phyloP scores from a whole-genome alignment of 108 stramenopile species.

The Conticribra weissflogii region DNA sequence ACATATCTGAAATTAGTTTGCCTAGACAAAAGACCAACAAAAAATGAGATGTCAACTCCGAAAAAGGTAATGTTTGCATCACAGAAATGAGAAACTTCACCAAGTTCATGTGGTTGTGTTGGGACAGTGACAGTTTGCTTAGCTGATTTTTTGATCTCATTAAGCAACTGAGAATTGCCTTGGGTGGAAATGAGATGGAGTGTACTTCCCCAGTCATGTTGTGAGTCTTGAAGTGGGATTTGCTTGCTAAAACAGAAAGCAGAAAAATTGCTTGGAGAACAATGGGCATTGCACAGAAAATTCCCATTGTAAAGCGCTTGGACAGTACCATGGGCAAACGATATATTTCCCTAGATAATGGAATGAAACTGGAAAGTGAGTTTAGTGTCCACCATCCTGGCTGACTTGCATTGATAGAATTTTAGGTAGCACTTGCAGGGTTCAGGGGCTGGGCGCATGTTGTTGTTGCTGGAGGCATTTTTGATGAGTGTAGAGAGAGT shows the following conservation, averaged over 20 bases:
- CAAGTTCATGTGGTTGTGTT: neutral
- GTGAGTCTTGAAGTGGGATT: neutral
- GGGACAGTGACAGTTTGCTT: neutral
- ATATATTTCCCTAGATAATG: neutral
- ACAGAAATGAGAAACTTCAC: neutral
- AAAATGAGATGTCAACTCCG: neutral
- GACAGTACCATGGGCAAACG: slow-evolving; percentile 2
- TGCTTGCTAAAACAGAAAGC: slow-evolving; percentile 12
- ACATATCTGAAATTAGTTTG: neutral
- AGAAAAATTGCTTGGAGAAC: slow-evolving; percentile 27
- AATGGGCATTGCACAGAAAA: neutral
- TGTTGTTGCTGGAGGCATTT: too few species aligned
- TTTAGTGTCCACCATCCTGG: neutral
- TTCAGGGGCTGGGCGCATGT: too few species aligned
- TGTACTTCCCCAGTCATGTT: neutral
- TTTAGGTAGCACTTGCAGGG: too few species aligned
- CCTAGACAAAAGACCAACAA: neutral
- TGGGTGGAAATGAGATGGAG: neutral
- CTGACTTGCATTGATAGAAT: too few species aligned
- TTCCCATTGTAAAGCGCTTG: slow-evolving; percentile 8
- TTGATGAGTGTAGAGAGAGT: neutral
- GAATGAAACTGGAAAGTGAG: neutral
- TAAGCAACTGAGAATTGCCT: neutral
- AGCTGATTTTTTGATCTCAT: neutral
- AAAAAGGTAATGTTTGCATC: neutral